These are phyloP conservation scores for Clitoria ternatea DNA, from an alignment of 306 rosid genomes.

Conservation along the genomic window DNA sequence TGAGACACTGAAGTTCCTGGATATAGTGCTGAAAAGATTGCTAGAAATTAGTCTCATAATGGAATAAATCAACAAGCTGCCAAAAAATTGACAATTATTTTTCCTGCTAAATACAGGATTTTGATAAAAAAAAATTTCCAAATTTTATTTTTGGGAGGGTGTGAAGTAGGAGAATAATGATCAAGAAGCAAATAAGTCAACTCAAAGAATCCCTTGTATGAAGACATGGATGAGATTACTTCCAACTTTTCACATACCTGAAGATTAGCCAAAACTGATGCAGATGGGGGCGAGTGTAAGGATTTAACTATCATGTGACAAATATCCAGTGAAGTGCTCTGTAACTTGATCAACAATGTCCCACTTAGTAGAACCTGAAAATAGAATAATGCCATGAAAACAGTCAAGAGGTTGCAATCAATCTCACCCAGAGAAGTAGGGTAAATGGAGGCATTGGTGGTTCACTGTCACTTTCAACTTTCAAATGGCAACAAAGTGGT, in stretches of 20 bases:
- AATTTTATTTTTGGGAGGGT: background rate
- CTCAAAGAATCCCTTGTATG: background rate
- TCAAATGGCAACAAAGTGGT: background rate
- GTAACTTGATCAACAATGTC: conserved; percentile 63
- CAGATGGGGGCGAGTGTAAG: conserved; percentile 56
- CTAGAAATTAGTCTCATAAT: conserved; percentile 29
- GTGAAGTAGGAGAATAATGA: background rate
- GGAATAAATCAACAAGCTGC: conserved; percentile 21
- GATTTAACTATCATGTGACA: conserved; percentile 59
- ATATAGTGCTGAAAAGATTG: conserved; percentile 56
- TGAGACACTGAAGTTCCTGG: conserved; percentile 73
- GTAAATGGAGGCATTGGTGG: background rate
- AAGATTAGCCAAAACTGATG: conserved; percentile 57
- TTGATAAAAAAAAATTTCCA: background rate
- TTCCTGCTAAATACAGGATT: conserved; percentile 8
- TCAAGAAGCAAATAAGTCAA: conserved; percentile 15
- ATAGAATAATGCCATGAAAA: conserved; percentile 12
- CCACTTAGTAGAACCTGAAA: conserved; percentile 70
- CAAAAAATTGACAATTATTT: background rate
- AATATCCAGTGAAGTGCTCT: conserved; percentile 50
- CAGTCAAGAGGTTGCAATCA: conserved; percentile 5
- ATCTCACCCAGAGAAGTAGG: background rate
- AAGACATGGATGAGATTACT: background rate
- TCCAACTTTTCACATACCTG: conserved; percentile 55
- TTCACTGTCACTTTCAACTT: background rate